Percentiles rank a stretch among this genome's conserved stretches.
phyloP scores from a whole-genome alignment of 345 rosid genomes.

The Boechera stricta region DNA sequence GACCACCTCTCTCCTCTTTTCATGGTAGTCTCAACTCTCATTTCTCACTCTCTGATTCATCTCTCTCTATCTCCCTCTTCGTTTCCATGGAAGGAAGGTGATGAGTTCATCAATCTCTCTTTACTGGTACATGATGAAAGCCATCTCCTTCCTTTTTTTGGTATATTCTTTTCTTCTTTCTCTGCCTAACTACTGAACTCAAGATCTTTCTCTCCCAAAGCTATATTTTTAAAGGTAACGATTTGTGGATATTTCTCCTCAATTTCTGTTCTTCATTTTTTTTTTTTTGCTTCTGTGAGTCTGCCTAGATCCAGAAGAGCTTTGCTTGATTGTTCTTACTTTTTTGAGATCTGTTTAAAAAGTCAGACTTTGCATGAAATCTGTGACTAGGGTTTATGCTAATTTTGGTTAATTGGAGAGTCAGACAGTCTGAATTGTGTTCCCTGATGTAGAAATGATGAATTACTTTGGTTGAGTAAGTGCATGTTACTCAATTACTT shows the following conservation, averaged over 20 bases:
- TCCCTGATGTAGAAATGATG: conserved; percentile 24
- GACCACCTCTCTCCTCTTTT: conserved; percentile 54
- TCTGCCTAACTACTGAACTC: conserved; percentile 24
- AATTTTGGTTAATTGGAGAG: conserved; percentile 6
- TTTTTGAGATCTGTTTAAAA: conserved; percentile 50
- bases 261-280: conserved; percentile 4
- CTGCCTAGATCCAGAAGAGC: conserved; percentile 45
- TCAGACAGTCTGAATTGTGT: conserved; percentile 10
- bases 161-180: conserved; percentile 31
- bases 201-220: conserved; percentile 24
- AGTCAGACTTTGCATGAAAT: conserved; percentile 34
- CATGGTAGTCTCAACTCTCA: conserved; percentile 55
- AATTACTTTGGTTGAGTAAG: background rate
- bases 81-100: conserved; percentile 51
- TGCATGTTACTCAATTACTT: conserved; percentile 17
- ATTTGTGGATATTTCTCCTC: conserved; percentile 1
- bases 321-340: conserved; percentile 43
- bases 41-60: conserved; percentile 29
- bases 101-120: conserved; percentile 42
- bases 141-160: conserved; percentile 27
- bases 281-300: conserved; percentile 35
- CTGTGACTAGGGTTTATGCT: background rate
- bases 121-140: conserved; percentile 40
- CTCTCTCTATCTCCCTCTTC: conserved; percentile 42
- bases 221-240: conserved; percentile 21